phyloP scores from a whole-genome alignment of 2,329 filamentous ascomycete species.

The Geoglossum cookeanum region DNA sequence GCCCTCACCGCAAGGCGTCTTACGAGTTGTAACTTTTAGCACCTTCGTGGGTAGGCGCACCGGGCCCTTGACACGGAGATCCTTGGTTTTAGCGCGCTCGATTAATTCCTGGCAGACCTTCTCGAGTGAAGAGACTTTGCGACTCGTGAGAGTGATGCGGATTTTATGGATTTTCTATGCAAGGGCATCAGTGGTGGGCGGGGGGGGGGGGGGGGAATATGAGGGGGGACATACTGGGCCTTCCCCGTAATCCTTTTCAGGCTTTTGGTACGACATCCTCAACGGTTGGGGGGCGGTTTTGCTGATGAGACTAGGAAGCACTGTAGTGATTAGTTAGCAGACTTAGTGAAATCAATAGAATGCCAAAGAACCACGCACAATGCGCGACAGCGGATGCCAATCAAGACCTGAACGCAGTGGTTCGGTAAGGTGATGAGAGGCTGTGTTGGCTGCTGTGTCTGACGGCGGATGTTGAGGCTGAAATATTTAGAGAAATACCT shows the following conservation, averaged over 20 bases:
- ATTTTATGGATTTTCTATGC: conserved; percentile 83
- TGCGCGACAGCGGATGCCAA: conserved; percentile 26
- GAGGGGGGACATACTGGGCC: conserved; percentile 46
- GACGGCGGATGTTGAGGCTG: conserved; percentile 10
- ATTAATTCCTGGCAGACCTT: conserved; percentile 97
- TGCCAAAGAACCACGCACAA: neutral
- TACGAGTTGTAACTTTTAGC: conserved; percentile 91
- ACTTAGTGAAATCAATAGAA: neutral
- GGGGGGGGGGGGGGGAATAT: neutral
- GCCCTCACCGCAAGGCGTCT: conserved; percentile 98
- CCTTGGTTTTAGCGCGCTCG: conserved; percentile 96
- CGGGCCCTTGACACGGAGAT: conserved; percentile 93
- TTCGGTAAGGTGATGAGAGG: conserved; percentile 69
- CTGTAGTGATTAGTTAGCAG: conserved; percentile 12
- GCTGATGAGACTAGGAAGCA: conserved; percentile 10
- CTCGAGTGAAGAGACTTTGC: conserved; percentile 90
- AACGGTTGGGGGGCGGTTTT: conserved; percentile 14
- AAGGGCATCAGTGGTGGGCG: neutral
- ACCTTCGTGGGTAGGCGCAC: conserved; percentile 96
- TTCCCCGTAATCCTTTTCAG: conserved; percentile 84
- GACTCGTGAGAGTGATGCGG: conserved; percentile 90
- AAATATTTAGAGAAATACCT: neutral
- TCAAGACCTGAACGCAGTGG: conserved; percentile 65
- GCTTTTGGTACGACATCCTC: conserved; percentile 88
- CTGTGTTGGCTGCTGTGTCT: conserved; percentile 7